These are phyloP conservation scores for Hydrangea macrophylla DNA, from an alignment of 148 eudicot species.

Conservation along the genomic window DNA sequence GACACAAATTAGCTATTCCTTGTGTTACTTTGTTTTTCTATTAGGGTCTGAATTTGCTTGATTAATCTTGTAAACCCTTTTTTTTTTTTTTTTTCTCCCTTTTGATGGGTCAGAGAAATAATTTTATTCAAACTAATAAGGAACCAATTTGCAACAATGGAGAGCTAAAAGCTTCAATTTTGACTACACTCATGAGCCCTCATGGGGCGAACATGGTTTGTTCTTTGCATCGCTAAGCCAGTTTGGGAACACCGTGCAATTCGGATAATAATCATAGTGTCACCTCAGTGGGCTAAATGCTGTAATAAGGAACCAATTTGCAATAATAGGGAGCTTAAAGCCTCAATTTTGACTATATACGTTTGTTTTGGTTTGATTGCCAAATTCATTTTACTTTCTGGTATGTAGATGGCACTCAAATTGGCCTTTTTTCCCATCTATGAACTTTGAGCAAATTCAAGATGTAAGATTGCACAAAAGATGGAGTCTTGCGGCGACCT, in stretches of 20 bases:
- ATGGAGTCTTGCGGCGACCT: slow-evolving; percentile 34
- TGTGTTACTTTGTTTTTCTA: too few relatives aligned
- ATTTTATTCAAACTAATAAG: too few relatives aligned
- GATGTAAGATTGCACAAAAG: slow-evolving; percentile 32
- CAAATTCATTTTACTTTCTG: neutral
- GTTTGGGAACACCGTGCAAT: too few relatives aligned
- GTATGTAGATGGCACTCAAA: slow-evolving; percentile 51
- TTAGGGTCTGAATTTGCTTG: too few relatives aligned
- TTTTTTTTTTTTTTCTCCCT: too few relatives aligned
- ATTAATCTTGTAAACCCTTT: too few relatives aligned
- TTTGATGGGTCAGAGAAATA: too few relatives aligned
- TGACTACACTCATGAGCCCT: too few relatives aligned
- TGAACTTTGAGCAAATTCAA: slow-evolving; percentile 38
- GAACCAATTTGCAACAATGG: neutral
- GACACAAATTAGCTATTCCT: too few relatives aligned
- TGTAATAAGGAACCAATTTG: neutral
- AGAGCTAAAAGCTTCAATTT: neutral
- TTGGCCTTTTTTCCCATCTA: slow-evolving; percentile 24
- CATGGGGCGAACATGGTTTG: too few relatives aligned
- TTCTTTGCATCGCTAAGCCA: too few relatives aligned
- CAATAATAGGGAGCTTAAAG: neutral
- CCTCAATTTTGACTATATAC: neutral
- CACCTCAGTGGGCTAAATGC: neutral
- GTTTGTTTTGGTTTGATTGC: neutral
- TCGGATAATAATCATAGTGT: too few relatives aligned